These are phyloP conservation scores for Candida ascalaphidarum DNA, from an alignment of 805 yeast genomes.

Conservation along the genomic window DNA sequence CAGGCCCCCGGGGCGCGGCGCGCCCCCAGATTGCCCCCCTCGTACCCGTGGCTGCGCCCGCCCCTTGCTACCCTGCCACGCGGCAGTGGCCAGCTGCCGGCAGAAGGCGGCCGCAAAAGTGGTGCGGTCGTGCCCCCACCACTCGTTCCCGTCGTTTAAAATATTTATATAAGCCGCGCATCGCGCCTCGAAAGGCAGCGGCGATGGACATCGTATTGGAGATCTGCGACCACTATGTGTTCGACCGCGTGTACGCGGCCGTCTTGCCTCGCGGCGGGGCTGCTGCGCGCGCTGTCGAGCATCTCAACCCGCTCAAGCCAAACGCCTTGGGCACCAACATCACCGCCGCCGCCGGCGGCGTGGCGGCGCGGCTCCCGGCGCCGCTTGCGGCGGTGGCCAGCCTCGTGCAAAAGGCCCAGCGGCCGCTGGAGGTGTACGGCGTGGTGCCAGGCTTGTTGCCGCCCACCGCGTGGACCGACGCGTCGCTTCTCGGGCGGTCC, in stretches of 20 bases:
- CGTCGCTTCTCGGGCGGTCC: conserved; percentile 66
- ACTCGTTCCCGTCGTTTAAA: no score
- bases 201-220: conserved; percentile 90
- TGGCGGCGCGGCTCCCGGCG: conserved; percentile 7
- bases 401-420: conserved; percentile 14
- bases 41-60: no score
- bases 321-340: conserved; percentile 6
- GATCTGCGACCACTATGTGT: conserved; percentile 57
- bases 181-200: no score
- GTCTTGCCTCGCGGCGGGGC: conserved; percentile 52
- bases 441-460: conserved; percentile 49
- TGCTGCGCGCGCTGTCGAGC: conserved; percentile 11
- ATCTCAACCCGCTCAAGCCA: conserved; percentile 5
- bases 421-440: conserved; percentile 46
- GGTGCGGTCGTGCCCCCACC: no score
- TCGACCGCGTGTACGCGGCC: conserved; percentile 70
- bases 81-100: no score
- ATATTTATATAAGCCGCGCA: no score
- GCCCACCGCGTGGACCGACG: conserved; percentile 46
- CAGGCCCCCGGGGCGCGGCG: no score
- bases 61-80: no score
- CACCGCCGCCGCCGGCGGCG: conserved; percentile 4
- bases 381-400: conserved; percentile 7
- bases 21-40: no score
- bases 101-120: no score